Evolutionary conservation across 2,329 filamentous ascomycete genomes (phyloP), one percentile per base, ranked within the genome.

Genomic region (Alternaria triticimaculans): DNA sequence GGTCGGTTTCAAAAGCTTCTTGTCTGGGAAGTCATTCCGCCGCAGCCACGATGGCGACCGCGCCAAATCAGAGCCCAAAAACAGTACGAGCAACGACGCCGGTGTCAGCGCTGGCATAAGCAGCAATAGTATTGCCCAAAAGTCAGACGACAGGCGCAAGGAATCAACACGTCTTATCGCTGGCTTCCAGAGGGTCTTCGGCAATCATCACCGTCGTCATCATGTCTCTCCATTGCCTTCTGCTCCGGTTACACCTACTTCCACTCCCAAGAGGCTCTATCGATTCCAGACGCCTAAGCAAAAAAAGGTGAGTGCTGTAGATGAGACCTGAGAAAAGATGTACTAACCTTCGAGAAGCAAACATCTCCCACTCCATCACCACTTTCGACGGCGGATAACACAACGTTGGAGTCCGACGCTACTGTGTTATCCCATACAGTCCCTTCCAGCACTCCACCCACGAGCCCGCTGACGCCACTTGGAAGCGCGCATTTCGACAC

Each of bases 1-100:
- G 4, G 88, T 76, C 33, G 48, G 88, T 78, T 41, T 55, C 45
- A 55, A 30, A n/a, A 15, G 25, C 20, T 50, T 63, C 14, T n/a
- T 63, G 20, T 55, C 49, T 21, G 44, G 48, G 5, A 41, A 33
- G 20, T 41, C 1, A 15, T 50, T 33, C 14, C 23, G 55, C 18
- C 21, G 23, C 28, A 44, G 43, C 12, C 21, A 26, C 15, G 30
- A 49, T 25, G 15, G n/a, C 23, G 18, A 57, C 14, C 15, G 14
- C 15, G 23, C 44, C 7, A 44, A 20, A 37, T 15, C 37, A n/a
- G 28, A 49, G 18, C 44, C 18, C 6, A 49, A 41, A 8, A 44
- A 9, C 14, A 44, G 11, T 11, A 18, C 41, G 8, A 15, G 14
- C 10, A 50, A 41, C 8, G 37, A n/a, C 30, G 6, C 14, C 8